phyloP scores from a whole-genome alignment of 805 yeast species.

The Myxozyma melibiosi region DNA sequence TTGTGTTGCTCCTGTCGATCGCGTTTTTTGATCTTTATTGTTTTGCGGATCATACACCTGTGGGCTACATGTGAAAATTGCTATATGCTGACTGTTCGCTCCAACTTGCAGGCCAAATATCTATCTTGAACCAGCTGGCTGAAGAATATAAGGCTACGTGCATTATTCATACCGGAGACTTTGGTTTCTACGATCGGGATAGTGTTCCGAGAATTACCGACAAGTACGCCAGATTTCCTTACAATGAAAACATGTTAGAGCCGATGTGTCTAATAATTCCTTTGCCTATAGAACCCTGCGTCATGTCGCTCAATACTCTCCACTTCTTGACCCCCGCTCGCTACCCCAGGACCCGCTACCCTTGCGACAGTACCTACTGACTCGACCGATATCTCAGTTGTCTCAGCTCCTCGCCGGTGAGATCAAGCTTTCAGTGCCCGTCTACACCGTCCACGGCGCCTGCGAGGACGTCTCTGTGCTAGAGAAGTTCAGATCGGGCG shows the following conservation, averaged over 20 bases:
- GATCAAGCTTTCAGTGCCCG: slow-evolving; percentile 55
- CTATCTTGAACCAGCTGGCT: slow-evolving; percentile 55
- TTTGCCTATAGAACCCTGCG: slow-evolving; percentile 43
- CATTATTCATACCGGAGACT: slow-evolving; percentile 73
- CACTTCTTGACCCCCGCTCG: slow-evolving; percentile 53
- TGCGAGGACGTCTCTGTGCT: slow-evolving; percentile 72
- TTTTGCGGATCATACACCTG: too few species aligned
- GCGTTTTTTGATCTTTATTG: too few species aligned
- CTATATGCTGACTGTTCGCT: neutral
- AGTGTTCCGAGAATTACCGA: slow-evolving; percentile 58
- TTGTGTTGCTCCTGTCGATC: neutral
- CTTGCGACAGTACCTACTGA: slow-evolving; percentile 31
- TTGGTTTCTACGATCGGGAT: slow-evolving; percentile 70
- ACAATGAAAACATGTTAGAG: neutral
- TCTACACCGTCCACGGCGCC: slow-evolving; percentile 76
- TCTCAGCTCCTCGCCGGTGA: slow-evolving; percentile 52
- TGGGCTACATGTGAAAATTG: neutral
- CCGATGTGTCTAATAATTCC: slow-evolving; percentile 7
- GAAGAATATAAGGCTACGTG: slow-evolving; percentile 50
- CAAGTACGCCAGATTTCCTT: slow-evolving; percentile 46
- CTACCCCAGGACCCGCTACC: slow-evolving; percentile 53
- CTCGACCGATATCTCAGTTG: slow-evolving; percentile 52
- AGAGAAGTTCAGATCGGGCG: slow-evolving; percentile 60
- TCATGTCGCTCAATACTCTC: slow-evolving; percentile 68
- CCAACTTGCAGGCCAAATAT: slow-evolving; percentile 45